Base-by-base conservation (phyloP, 2,329 filamentous ascomycete genomes). In the Epichloe aotearoae region DNA sequence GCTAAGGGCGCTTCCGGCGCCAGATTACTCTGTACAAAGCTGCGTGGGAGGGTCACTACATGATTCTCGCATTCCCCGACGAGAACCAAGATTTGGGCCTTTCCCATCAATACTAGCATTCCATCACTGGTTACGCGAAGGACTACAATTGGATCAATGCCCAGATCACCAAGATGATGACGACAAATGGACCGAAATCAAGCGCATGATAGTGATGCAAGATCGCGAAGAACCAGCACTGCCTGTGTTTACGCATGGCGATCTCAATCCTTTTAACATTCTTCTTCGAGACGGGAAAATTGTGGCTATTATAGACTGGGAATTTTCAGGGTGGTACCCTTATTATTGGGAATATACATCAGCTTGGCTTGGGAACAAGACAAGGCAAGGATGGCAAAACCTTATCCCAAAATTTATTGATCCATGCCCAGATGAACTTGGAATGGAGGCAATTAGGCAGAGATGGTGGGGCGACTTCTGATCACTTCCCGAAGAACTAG, bases 191-290 rank as follows among this genome's bases (percentile, higher is more conserved):
- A 42, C 58, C 11, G 59, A 61, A 0, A 52, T 68, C 23, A 56
- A 64, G 50, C 56, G 64, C 4, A 68, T 72, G 61, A 59, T 62
- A 1, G 54, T 43, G 4, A 58, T 56, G 50, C 70, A 73, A 46
- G 64, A 71, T 50, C 54, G 59, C 2, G 56, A 59, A 10, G 57
- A 59, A 10, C 68, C 62, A 61, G 58, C 58, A n/a, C 47, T 54
- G 15, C 66, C 67, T 2, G 65, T 69, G 6, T 73, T 77, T 56
- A 73, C 72, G 14, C 73, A 76, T 58, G 66, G 64, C 8, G 72
- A 75, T 53, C 56, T 76, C 7, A 69, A 65, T 53, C 64, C 63
- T 20, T 56, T 58, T 20, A 75, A 76, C 53, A 70, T 76, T 43
- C 53, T 75, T 10, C 58, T 67, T 42, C 58, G 59, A 6, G 67